Conservation (phyloP, 345 rosid genomes). For the Syzygium jambos region DNA sequence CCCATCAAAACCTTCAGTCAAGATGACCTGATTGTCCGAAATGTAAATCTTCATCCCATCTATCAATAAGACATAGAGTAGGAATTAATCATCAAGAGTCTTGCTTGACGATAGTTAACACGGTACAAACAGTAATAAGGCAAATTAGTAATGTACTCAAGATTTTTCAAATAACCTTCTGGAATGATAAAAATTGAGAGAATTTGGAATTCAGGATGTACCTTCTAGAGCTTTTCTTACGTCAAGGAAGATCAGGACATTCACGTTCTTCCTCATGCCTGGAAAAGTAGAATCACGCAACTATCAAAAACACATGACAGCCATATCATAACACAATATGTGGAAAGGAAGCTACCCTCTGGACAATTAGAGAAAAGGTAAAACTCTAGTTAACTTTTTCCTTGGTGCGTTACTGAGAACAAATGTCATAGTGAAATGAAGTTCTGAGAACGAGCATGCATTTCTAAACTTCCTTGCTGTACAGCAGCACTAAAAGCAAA, state of each 20-base stretch:
- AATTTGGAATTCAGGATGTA: slow-evolving; percentile 2
- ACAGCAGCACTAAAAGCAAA: not conserved
- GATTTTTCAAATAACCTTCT: not conserved
- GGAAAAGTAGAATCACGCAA: not conserved
- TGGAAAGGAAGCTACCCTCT: not conserved
- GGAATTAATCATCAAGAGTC: not conserved
- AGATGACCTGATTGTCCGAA: slow-evolving; percentile 78
- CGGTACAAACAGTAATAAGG: not conserved
- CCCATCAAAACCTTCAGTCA: slow-evolving; percentile 90
- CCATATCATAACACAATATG: not conserved
- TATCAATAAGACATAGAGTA: slow-evolving; percentile 5
- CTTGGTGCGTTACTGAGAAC: not conserved
- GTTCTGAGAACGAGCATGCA: not conserved
- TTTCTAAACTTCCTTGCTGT: not conserved
- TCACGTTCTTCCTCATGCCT: slow-evolving; percentile 80
- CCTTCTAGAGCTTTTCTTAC: slow-evolving; percentile 84
- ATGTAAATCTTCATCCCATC: slow-evolving; percentile 83
- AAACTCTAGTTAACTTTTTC: not conserved
- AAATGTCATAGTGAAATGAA: not conserved
- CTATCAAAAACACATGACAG: not conserved
- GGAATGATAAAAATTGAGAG: not conserved
- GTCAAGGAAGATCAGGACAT: slow-evolving; percentile 63
- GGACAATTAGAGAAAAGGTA: not conserved
- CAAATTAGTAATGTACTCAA: not conserved
- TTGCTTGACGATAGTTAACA: not conserved